Base-by-base conservation (phyloP, 352 stramenopile species). In the Pythium biforme region DNA sequence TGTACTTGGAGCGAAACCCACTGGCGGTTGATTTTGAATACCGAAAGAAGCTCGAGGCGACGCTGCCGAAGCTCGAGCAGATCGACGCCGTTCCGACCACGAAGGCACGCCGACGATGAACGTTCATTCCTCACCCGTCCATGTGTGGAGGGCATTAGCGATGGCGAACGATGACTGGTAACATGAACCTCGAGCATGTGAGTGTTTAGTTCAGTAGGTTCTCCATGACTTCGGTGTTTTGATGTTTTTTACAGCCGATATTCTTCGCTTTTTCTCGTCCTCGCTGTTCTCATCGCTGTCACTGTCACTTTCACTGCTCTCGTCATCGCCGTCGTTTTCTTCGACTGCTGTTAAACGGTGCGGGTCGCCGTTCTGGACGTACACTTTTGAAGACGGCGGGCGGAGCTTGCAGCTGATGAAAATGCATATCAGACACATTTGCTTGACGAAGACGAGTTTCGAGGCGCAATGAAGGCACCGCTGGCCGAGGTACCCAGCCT, bases 1-100 rank as follows among this genome's bases (percentile, higher is more conserved):
- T 99, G 17, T 99, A 99, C 64, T 71, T 99, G 46, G 96, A 99
- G 68, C 95, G 96, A 66, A 99, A 99, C 60, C 94, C 95, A 31
- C 67, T 99, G 10, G 87, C 92, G 31, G 73, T 73, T 63, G 86
- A 93, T 66, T 98, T 97, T 77, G 94, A 98, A 68, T 99, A 99
- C 83, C 78, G 96, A 33, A 98, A 96, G 69, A 96, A 89, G 62
- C 64, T 99, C 25, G 85, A 94, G 43, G 75, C 88, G 59, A 74
- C 93, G 37, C 72, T 98, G 40, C 93, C 95, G 4, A 77, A 81
- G n/a, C 79, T 99, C 23, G 86, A 88, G 15, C 93, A 99, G 69
- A 98, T 99, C 76, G 96, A 99, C 73, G 96, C 96, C 10, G 81
- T 81, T 26, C 77, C 82, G 4, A 89, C 82, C 3, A 88, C 72